Evolutionary conservation across 176 grass and related monocot genomes (phyloP).

Genomic region (Hordeum marinum): DNA sequence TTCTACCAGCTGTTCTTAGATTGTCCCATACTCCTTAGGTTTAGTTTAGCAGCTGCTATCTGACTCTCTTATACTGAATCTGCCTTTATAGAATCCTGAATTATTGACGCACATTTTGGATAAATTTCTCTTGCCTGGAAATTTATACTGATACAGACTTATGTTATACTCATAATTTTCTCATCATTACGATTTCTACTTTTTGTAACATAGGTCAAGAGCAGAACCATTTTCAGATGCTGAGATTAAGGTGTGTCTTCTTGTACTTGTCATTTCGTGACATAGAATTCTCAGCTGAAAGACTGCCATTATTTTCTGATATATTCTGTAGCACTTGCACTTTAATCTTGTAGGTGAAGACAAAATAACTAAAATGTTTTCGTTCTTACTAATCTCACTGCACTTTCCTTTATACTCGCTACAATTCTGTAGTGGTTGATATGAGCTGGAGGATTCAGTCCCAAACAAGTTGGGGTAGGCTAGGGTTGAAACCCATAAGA

Average conservation of each 20-base stretch:
- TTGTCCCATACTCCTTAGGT: background rate
- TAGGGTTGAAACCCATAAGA: too few species aligned
- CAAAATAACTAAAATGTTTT: background rate
- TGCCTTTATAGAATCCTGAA: background rate
- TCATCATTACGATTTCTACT: background rate
- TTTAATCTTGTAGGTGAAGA: background rate
- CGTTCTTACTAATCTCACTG: background rate
- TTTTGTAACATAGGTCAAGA: slow-evolving; percentile 46
- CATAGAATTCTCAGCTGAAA: background rate
- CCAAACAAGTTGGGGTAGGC: too few species aligned
- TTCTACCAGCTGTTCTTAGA: background rate
- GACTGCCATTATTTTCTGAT: background rate
- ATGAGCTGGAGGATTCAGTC: background rate
- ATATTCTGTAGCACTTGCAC: background rate
- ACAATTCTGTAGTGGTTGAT: background rate
- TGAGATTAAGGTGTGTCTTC: slow-evolving; percentile 73
- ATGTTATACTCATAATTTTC: slow-evolving; percentile 6
- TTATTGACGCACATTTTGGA: background rate
- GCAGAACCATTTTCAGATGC: slow-evolving; percentile 67
- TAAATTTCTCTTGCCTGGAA: background rate
- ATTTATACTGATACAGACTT: background rate
- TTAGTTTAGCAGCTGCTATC: background rate
- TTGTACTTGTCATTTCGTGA: slow-evolving; percentile 1
- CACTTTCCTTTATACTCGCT: background rate
- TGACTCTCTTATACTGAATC: background rate